phyloP scores from a whole-genome alignment of 768 basidiomycete species.

The Phanerochaete carnosa region DNA sequence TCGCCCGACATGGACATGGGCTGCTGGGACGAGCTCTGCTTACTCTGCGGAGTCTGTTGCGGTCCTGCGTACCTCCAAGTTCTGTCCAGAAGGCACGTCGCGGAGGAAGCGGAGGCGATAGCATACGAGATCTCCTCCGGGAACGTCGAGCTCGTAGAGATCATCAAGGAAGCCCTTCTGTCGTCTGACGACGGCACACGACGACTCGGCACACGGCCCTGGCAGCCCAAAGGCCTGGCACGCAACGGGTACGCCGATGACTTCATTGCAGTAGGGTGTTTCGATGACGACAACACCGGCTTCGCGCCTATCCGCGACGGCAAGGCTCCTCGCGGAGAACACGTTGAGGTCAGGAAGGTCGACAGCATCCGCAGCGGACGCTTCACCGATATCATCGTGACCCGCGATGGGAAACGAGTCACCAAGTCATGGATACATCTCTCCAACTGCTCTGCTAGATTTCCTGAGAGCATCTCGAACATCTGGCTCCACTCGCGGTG shows the following conservation, averaged over 20 bases:
- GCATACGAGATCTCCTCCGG: not conserved
- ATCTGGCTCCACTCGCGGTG: not conserved
- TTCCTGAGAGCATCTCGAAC: not conserved
- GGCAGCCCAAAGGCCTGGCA: not conserved
- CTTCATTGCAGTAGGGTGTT: not conserved
- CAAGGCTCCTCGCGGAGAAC: not conserved
- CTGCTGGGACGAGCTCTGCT: constrained; percentile 6
- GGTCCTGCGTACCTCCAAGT: not conserved
- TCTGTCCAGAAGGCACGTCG: not conserved
- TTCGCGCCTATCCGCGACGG: not conserved
- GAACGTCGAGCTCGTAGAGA: not conserved
- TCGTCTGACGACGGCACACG: not conserved
- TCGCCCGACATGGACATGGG: too few relatives aligned
- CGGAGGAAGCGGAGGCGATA: not conserved
- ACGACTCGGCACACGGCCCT: not conserved
- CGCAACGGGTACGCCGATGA: not conserved
- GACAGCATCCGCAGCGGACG: not conserved
- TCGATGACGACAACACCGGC: not conserved
- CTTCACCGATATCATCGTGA: not conserved
- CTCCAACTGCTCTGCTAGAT: not conserved
- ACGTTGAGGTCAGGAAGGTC: not conserved
- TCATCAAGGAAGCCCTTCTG: not conserved
- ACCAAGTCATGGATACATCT: not conserved
- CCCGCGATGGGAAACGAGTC: not conserved
- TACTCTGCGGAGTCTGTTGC: not conserved